A percentile compares a stretch with the other conserved stretches of the same genome.
These are phyloP conservation scores for Verticillium zaregamsianum DNA, from an alignment of 2,329 filamentous ascomycete genomes.

Conservation along the genomic window DNA sequence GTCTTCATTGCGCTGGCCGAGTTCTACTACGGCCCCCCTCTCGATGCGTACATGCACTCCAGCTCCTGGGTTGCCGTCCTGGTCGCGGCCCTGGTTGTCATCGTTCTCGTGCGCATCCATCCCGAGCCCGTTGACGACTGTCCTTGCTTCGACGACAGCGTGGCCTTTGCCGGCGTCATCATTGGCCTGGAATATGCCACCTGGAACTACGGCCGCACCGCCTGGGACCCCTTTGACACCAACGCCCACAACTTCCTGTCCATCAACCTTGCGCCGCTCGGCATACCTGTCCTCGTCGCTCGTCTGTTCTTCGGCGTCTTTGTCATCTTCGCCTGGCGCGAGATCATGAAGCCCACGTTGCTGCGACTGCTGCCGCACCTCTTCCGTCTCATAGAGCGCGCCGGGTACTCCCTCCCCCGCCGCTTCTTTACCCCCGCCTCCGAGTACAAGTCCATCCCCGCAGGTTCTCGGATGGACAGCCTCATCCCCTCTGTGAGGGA, in stretches of 20 bases:
- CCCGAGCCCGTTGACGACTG: slow-evolving; percentile 96
- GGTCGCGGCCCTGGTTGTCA: slow-evolving; percentile 60
- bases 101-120: slow-evolving; percentile 80
- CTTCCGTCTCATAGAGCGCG: slow-evolving; percentile 79
- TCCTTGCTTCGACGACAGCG: slow-evolving; percentile 93
- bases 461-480: slow-evolving; percentile 68
- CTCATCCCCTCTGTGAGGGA: slow-evolving; percentile 88
- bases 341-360: slow-evolving; percentile 79
- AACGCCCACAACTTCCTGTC: slow-evolving; percentile 46
- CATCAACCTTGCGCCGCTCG: slow-evolving; percentile 63
- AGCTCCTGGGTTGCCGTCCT: slow-evolving; percentile 62
- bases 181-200: slow-evolving; percentile 79
- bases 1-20: slow-evolving; percentile 57
- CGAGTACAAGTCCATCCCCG: slow-evolving; percentile 80
- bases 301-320: slow-evolving; percentile 77
- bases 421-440: slow-evolving; percentile 89
- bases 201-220: slow-evolving; percentile 71
- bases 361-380: slow-evolving; percentile 76
- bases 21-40: slow-evolving; percentile 53
- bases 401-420: slow-evolving; percentile 75
- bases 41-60: slow-evolving; percentile 68
- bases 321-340: slow-evolving; percentile 85
- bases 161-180: slow-evolving; percentile 86
- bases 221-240: slow-evolving; percentile 36
- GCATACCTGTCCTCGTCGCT: slow-evolving; percentile 56